Percentiles rank a stretch among this genome's conserved stretches.
Conservation (phyloP, 768 basidiomycete genomes). For the Russula brevipes region DNA sequence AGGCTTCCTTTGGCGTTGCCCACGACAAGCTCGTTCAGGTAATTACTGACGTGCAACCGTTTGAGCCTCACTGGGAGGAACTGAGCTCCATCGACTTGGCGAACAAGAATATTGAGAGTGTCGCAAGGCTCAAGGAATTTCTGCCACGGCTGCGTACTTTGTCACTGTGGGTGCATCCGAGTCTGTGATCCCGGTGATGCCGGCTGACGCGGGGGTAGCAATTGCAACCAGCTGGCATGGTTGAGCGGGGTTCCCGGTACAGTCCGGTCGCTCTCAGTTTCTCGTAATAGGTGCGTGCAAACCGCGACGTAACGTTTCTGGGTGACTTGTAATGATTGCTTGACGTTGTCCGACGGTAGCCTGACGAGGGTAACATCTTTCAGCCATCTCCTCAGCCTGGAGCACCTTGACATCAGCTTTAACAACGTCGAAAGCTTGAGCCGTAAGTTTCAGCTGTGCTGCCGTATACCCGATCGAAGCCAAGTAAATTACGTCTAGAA, state of each 20-base stretch:
- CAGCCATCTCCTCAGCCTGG: conserved; percentile 78
- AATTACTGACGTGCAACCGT: conserved; percentile 92
- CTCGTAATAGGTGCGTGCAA: conserved; percentile 59
- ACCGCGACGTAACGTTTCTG: not conserved
- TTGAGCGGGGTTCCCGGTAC: conserved; percentile 69
- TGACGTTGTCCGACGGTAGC: conserved; percentile 36
- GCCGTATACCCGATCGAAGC: conserved; percentile 19
- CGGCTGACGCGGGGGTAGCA: conserved; percentile 39
- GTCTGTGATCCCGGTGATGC: not conserved
- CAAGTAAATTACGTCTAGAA: conserved; percentile 45
- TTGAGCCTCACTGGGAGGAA: conserved; percentile 91
- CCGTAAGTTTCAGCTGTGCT: conserved; percentile 42
- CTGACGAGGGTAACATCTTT: conserved; percentile 86
- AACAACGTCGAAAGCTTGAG: conserved; percentile 85
- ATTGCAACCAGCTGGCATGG: conserved; percentile 71
- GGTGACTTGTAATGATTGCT: conserved; percentile 5
- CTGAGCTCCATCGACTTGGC: conserved; percentile 71
- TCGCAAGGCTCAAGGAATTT: conserved; percentile 85
- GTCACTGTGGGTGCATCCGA: conserved; percentile 55
- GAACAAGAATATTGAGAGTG: conserved; percentile 67
- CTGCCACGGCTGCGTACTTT: conserved; percentile 72
- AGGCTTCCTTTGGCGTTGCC: conserved; percentile 94
- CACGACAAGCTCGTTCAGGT: conserved; percentile 86
- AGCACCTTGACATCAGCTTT: conserved; percentile 83
- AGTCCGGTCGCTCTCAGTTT: conserved; percentile 72